Percentiles rank a stretch among this genome's conserved stretches.
Evolutionary conservation across 2,329 filamentous ascomycete species (phyloP).

Genomic region (Aspergillus unguis): DNA sequence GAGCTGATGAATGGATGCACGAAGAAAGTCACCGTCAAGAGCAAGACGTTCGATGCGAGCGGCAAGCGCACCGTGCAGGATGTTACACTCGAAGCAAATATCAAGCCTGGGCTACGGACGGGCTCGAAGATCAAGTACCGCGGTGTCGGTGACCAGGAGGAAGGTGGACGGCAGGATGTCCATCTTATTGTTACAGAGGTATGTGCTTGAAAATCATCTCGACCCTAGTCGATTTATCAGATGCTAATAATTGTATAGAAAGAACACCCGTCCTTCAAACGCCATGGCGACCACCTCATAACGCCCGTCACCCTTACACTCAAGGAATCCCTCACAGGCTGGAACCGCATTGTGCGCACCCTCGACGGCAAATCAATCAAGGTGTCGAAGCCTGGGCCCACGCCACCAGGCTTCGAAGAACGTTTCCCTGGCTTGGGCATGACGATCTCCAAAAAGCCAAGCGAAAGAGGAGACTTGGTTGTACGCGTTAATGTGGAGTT

Average conservation of each 20-base stretch:
- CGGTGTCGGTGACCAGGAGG: constrained; percentile 95
- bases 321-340: constrained; percentile 92
- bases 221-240: not conserved
- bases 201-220: constrained; percentile 36
- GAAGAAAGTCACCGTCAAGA: constrained; percentile 98
- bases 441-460: constrained; percentile 88
- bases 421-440: constrained; percentile 84
- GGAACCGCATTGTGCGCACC: constrained; percentile 85
- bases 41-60: constrained; percentile 82
- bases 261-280: constrained; percentile 76
- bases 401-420: constrained; percentile 77
- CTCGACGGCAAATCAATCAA: constrained; percentile 83
- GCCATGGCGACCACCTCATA: constrained; percentile 83
- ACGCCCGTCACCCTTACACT: constrained; percentile 76
- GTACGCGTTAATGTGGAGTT: constrained; percentile 92
- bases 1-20: constrained; percentile 82
- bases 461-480: constrained; percentile 79
- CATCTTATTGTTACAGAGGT: constrained; percentile 95
- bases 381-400: constrained; percentile 71
- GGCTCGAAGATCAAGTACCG: constrained; percentile 98
- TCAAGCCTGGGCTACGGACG: constrained; percentile 93
- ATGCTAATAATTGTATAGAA: constrained; percentile 62
- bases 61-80: constrained; percentile 85
- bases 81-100: constrained; percentile 87
- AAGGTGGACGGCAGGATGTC: constrained; percentile 90